Conservation (phyloP, 1,284 basidiomycete genomes). For the Sparassis latifolia region DNA sequence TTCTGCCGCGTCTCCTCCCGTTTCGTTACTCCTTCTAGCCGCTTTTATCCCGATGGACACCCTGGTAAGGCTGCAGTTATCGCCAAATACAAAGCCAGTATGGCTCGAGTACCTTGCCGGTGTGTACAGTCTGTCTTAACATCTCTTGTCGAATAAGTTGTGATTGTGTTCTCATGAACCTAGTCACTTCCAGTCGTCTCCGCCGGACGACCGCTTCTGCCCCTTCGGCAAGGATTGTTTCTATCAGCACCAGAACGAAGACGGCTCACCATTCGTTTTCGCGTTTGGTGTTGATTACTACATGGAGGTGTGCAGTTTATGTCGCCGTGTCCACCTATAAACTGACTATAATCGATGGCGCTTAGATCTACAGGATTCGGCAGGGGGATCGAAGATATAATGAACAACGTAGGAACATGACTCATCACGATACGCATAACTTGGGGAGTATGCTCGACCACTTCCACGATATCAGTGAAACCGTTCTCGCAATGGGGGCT, state of each 20-base stretch:
- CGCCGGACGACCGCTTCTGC: conserved; percentile 42
- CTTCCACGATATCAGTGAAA: conserved; percentile 24
- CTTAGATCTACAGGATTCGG: neutral
- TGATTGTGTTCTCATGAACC: neutral
- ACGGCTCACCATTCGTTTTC: conserved; percentile 57
- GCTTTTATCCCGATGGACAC: conserved; percentile 50
- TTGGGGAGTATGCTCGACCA: conserved; percentile 17
- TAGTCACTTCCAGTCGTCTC: conserved; percentile 60
- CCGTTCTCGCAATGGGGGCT: conserved; percentile 26
- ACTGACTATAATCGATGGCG: conserved; percentile 4
- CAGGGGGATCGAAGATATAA: conserved; percentile 6
- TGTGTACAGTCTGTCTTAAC: conserved; percentile 24
- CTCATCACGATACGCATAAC: neutral
- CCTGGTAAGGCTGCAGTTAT: conserved; percentile 44
- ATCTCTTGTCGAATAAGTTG: neutral
- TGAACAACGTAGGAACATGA: no score
- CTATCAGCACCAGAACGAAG: conserved; percentile 59
- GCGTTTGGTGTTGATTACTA: conserved; percentile 44
- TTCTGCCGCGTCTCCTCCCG: conserved; percentile 59
- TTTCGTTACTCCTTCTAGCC: conserved; percentile 64
- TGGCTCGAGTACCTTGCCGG: conserved; percentile 62
- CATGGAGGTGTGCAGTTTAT: conserved; percentile 34
- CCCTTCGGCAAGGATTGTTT: conserved; percentile 75
- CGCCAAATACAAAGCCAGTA: conserved; percentile 60
- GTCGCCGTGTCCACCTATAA: no score